Base-by-base conservation (phyloP, 306 rosid species). In the Gastrolobium villosum region DNA sequence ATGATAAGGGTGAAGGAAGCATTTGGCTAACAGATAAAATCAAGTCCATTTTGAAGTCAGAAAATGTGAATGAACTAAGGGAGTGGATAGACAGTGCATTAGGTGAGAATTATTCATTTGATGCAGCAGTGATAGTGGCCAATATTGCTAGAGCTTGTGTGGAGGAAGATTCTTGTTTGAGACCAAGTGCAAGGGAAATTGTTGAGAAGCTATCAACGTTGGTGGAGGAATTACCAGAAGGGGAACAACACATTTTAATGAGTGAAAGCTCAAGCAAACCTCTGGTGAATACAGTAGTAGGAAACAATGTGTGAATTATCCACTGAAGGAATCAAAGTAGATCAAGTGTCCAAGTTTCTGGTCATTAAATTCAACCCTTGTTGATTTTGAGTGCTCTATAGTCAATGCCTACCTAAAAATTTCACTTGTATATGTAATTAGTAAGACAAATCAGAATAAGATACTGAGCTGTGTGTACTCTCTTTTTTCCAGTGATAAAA, bases 81-180 rank as follows among this genome's bases (percentile, higher is more conserved):
- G 94, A 78, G 35, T 90, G 97, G 98, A 90, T 94, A 79, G 98
- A 94, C 79, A 82, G 84, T 60, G 92, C 92, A 44, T 70, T 94
- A 79, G 93, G 97, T 5, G 96, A 86, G 7, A 83, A 69, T 30
- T 94, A 88, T 35, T 86, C 92, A 31, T 81, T 94, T 8, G 92
- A 94, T 46, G 93, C 79, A 45, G 97, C 92, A 41, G 55, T 94
- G 44, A 56, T 80, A 11, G 43, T 91, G 43, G 91, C 87, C 2
- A 87, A 85, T 31, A 86, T 91, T 76, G 98, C 97, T 0, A 78
- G 90, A 78, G 92, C 86, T 80, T 91, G 98, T 62, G 84, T 86
- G 7, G 88, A 87, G 40, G 97, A 94, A 83, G 97, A 90, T 63
- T 79, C 83, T 53, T 77, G 79, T 53, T 41, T 81, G 84, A 88